Conservation (phyloP, 139 green algal genomes). For the Diplosphaera chodatii region DNA sequence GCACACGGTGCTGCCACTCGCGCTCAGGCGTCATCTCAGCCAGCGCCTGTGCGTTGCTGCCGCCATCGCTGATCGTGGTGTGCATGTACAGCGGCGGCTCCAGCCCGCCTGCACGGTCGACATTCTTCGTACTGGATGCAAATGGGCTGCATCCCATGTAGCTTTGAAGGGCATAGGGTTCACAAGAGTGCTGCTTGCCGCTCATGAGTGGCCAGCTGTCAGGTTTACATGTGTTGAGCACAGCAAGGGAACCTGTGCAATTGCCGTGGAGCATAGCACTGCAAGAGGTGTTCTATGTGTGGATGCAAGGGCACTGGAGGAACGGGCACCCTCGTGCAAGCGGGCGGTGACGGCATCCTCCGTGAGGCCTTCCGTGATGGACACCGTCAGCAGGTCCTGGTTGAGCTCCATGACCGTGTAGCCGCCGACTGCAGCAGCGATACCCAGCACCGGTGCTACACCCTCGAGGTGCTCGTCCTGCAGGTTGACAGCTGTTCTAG, state of each 20-base stretch:
- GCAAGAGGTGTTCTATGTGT: no score
- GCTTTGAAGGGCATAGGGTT: no score
- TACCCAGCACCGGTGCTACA: constrained; percentile 31
- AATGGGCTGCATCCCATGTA: no score
- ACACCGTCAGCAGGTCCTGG: constrained; percentile 25
- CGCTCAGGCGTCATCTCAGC: constrained; percentile 23
- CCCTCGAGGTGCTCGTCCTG: constrained; percentile 17
- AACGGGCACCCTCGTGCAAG: constrained; percentile 21
- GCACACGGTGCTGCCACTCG: constrained; percentile 36
- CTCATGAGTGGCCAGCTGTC: no score
- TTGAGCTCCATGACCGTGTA: constrained; percentile 56
- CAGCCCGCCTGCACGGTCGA: constrained; percentile 38
- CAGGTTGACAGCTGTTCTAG: no score
- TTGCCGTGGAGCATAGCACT: no score
- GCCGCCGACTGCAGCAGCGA: constrained; percentile 28
- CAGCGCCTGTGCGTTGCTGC: constrained; percentile 8
- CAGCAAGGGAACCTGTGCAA: no score
- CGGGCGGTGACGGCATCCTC: constrained; percentile 54
- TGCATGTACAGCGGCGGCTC: constrained; percentile 49
- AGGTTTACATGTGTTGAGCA: no score
- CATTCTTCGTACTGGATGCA: no score
- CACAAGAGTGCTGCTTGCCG: no score
- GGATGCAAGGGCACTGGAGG: background rate
- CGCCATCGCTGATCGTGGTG: constrained; percentile 3
- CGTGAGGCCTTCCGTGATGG: constrained; percentile 53